A percentile compares a stretch with the other conserved stretches of the same genome.
phyloP scores from a whole-genome alignment of 257 asterid genomes.

The Plantago elongata region DNA sequence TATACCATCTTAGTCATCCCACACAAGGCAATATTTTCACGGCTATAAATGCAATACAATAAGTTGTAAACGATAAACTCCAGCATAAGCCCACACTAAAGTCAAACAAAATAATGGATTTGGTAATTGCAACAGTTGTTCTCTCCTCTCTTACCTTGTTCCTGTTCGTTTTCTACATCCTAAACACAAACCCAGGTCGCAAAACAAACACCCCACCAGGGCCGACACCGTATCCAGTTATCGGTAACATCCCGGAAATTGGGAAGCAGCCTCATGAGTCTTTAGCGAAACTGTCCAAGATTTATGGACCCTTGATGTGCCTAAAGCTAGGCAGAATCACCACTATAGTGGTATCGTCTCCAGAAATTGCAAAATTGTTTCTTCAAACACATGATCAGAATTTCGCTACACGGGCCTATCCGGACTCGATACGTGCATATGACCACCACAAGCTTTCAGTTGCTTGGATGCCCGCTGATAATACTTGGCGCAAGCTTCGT shows the following conservation, averaged over 20 bases:
- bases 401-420: background rate
- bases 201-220: background rate
- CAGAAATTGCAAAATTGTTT: background rate
- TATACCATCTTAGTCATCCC: no score
- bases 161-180: no score
- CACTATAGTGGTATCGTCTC: background rate
- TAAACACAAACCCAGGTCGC: no score
- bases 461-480: constrained; percentile 6
- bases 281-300: constrained; percentile 1
- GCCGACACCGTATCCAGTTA: background rate
- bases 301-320: background rate
- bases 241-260: constrained; percentile 3
- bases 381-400: constrained; percentile 1
- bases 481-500: constrained; percentile 9
- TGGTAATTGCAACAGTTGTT: no score
- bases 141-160: no score
- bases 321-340: constrained; percentile 7
- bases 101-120: no score
- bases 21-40: no score
- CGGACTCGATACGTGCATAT: background rate
- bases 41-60: no score
- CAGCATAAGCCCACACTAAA: no score
- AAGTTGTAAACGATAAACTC: no score
- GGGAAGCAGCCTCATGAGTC: constrained; percentile 1
- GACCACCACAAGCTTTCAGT: constrained; percentile 2